These are phyloP conservation scores for Trichophyton verrucosum DNA, from an alignment of 2,329 filamentous ascomycete species.

Conservation along the genomic window DNA sequence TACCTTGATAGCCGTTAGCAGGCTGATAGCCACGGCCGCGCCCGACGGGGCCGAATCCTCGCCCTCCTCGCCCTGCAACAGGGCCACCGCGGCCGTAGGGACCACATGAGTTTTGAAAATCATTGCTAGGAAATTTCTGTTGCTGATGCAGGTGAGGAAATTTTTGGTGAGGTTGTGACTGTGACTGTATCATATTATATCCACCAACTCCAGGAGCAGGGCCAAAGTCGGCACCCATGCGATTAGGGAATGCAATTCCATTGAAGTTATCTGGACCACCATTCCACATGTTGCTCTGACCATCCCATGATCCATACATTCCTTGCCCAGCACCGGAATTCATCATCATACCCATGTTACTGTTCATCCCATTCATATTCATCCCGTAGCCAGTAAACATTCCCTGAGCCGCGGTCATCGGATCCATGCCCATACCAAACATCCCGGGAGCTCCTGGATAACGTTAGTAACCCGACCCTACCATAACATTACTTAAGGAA, in stretches of 20 bases:
- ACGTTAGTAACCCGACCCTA: background rate
- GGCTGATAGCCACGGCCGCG: slow-evolving; percentile 27
- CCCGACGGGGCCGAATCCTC: slow-evolving; percentile 41
- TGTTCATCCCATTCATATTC: slow-evolving; percentile 73
- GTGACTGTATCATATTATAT: slow-evolving; percentile 60
- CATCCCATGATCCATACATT: slow-evolving; percentile 69
- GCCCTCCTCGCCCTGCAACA: slow-evolving; percentile 43
- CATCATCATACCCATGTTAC: slow-evolving; percentile 68
- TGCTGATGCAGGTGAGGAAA: slow-evolving; percentile 50
- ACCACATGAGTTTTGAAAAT: slow-evolving; percentile 61
- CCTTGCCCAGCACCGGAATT: slow-evolving; percentile 41
- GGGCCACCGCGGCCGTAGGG: slow-evolving; percentile 50
- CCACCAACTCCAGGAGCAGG: slow-evolving; percentile 57
- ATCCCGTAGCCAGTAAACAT: slow-evolving; percentile 46
- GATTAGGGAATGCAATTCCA: slow-evolving; percentile 61
- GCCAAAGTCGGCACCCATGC: slow-evolving; percentile 57
- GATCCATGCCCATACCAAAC: slow-evolving; percentile 71
- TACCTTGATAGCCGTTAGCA: slow-evolving; percentile 22
- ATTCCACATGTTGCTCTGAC: slow-evolving; percentile 38
- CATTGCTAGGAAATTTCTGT: slow-evolving; percentile 47
- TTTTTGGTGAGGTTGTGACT: slow-evolving; percentile 68
- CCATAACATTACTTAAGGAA: background rate
- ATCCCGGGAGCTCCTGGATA: slow-evolving; percentile 44
- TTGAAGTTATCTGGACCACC: slow-evolving; percentile 69
- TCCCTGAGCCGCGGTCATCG: slow-evolving; percentile 37